Percentiles rank a stretch among this genome's conserved stretches.
Evolutionary conservation across 768 basidiomycete species (phyloP).

Genomic region (Lactarius akahatsu): DNA sequence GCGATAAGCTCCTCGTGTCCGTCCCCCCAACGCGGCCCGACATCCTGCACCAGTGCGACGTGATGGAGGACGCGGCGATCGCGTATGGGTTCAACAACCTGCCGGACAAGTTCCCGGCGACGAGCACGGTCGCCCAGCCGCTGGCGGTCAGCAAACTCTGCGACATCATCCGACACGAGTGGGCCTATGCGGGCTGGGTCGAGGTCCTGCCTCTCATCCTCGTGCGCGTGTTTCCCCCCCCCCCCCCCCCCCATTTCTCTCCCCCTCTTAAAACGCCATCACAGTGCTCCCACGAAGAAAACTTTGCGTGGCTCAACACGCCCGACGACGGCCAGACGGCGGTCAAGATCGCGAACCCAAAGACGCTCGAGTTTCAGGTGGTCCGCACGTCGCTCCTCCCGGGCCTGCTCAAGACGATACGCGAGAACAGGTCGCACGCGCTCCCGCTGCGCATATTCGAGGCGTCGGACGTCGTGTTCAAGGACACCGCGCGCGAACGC

Average conservation of each 20-base stretch:
- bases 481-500: slow-evolving; percentile 73
- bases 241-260: too few relatives aligned
- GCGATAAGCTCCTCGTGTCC: slow-evolving; percentile 70
- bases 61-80: slow-evolving; percentile 97
- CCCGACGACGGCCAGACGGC: slow-evolving; percentile 77
- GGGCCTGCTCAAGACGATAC: slow-evolving; percentile 92
- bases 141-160: slow-evolving; percentile 85
- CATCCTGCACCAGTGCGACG: slow-evolving; percentile 96
- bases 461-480: slow-evolving; percentile 88
- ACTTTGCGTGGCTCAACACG: slow-evolving; percentile 91
- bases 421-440: slow-evolving; percentile 93
- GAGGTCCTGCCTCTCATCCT: slow-evolving; percentile 94
- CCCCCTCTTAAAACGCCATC: too few relatives aligned
- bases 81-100: slow-evolving; percentile 98
- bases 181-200: slow-evolving; percentile 94
- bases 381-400: slow-evolving; percentile 95
- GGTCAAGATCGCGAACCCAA: slow-evolving; percentile 94
- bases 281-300: slow-evolving; percentile 98
- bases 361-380: slow-evolving; percentile 96
- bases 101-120: slow-evolving; percentile 86
- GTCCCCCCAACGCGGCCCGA: slow-evolving; percentile 97
- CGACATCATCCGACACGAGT: slow-evolving; percentile 86
- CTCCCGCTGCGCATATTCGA: slow-evolving; percentile 95
- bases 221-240: slow-evolving; percentile 45
- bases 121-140: slow-evolving; percentile 93